A percentile compares a stretch with the other conserved stretches of the same genome.
These are phyloP conservation scores for Plasmodium fragile DNA, from an alignment of 169 alveolate species.

Conservation along the genomic window DNA sequence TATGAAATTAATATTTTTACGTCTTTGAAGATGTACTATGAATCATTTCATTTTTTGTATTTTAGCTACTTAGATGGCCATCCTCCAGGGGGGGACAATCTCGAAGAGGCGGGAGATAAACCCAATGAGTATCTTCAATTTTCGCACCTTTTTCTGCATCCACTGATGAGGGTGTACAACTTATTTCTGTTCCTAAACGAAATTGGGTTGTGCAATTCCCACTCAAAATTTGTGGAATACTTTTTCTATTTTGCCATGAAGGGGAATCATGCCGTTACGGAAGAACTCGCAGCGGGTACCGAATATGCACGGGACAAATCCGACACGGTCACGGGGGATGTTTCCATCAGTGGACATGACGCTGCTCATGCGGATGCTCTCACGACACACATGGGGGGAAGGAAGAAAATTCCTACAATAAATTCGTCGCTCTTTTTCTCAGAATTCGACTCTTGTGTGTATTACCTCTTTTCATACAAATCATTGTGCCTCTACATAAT, in stretches of 20 bases:
- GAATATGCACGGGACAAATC: not conserved
- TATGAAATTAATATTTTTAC: slow-evolving; percentile 74
- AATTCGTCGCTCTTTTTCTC: slow-evolving; percentile 40
- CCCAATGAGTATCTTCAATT: slow-evolving; percentile 17
- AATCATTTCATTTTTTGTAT: slow-evolving; percentile 58
- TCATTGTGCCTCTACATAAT: slow-evolving; percentile 49
- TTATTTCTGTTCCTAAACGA: slow-evolving; percentile 46
- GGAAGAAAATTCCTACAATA: not conserved
- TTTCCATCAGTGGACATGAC: not conserved
- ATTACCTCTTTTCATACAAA: slow-evolving; percentile 41
- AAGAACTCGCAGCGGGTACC: not conserved
- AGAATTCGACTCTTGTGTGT: slow-evolving; percentile 53
- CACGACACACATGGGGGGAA: not conserved
- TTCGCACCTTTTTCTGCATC: slow-evolving; percentile 63
- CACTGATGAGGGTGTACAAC: slow-evolving; percentile 52
- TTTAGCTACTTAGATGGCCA: slow-evolving; percentile 23
- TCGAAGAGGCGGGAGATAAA: not conserved
- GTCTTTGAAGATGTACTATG: slow-evolving; percentile 57
- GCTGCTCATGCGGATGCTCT: not conserved
- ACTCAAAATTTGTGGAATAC: slow-evolving; percentile 14
- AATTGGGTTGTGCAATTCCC: slow-evolving; percentile 55
- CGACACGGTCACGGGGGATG: not conserved
- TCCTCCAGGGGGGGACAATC: not conserved
- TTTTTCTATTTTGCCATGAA: slow-evolving; percentile 62
- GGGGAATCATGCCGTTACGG: not conserved